A percentile compares a stretch with the other conserved stretches of the same genome.
These are phyloP conservation scores for Daldinia concentrica DNA, from an alignment of 495 filamentous ascomycete genomes.

Conservation along the genomic window DNA sequence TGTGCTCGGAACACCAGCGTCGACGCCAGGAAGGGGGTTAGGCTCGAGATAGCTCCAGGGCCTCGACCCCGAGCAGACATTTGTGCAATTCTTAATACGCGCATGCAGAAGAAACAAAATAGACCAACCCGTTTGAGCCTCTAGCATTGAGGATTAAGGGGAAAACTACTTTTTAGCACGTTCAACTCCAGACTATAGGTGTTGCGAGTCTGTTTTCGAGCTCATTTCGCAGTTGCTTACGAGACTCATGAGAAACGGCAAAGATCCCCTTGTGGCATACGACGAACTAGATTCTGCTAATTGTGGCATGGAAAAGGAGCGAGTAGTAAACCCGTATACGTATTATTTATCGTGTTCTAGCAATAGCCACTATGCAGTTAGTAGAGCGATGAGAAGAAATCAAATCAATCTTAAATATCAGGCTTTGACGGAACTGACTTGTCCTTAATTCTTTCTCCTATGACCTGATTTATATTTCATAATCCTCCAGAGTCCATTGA, in stretches of 20 bases:
- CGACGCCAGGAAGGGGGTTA: constrained; percentile 15
- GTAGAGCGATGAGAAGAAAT: neutral
- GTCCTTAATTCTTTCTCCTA: neutral
- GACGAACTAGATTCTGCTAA: neutral
- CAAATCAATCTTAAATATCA: neutral
- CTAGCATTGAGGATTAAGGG: neutral
- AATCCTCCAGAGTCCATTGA: neutral
- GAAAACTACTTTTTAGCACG: neutral
- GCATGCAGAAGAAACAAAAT: neutral
- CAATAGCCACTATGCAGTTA: neutral
- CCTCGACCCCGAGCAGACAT: neutral
- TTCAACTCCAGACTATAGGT: neutral
- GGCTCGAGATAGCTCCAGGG: constrained; percentile 7
- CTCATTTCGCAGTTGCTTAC: neutral
- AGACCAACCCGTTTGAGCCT: neutral
- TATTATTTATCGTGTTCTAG: too few species aligned
- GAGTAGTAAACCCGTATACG: too few species aligned
- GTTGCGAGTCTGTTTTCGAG: neutral
- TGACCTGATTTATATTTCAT: too few species aligned
- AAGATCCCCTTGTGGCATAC: neutral
- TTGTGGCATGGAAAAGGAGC: neutral
- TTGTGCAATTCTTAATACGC: neutral
- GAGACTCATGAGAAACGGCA: neutral
- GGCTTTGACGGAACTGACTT: neutral
- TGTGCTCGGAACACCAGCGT: constrained; percentile 23